These are phyloP conservation scores for Bipolaris zeicola DNA, from an alignment of 2,329 filamentous ascomycete species.

Conservation along the genomic window DNA sequence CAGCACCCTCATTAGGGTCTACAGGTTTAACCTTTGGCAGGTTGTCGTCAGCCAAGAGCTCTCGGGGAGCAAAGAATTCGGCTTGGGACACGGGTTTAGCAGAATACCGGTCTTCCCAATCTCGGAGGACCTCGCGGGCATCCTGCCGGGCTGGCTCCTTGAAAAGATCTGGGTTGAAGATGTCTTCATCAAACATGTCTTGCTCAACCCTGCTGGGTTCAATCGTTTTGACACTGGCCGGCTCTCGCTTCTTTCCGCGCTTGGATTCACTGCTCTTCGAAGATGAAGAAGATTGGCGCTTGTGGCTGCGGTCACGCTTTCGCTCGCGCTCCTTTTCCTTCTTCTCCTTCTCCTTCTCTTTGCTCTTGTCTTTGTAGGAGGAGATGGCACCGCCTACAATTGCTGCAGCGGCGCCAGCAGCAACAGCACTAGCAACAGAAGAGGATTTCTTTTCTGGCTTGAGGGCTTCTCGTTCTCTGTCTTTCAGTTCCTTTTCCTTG, in stretches of 20 bases:
- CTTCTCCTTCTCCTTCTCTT: not conserved
- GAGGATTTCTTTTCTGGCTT: conserved; percentile 47
- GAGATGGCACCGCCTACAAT: conserved; percentile 42
- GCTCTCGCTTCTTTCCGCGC: conserved; percentile 31
- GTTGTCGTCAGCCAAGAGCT: conserved; percentile 48
- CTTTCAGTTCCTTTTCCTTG: conserved; percentile 43
- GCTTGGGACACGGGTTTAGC: conserved; percentile 49
- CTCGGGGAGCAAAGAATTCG: conserved; percentile 55
- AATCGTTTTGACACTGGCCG: conserved; percentile 43
- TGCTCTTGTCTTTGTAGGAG: conserved; percentile 29
- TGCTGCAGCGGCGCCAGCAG: conserved; percentile 41
- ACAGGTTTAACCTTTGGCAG: conserved; percentile 43
- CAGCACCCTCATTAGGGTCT: conserved; percentile 52
- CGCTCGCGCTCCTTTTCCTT: conserved; percentile 20
- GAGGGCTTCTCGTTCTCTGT: conserved; percentile 42
- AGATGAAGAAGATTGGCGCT: conserved; percentile 25
- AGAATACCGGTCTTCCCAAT: conserved; percentile 52
- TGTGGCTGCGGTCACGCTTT: conserved; percentile 18
- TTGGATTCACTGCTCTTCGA: conserved; percentile 23
- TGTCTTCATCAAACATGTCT: conserved; percentile 52
- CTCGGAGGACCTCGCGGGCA: conserved; percentile 51
- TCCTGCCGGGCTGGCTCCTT: conserved; percentile 39
- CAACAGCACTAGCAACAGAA: conserved; percentile 45
- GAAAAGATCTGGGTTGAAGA: conserved; percentile 55
- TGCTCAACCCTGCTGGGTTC: conserved; percentile 43